phyloP scores from a whole-genome alignment of 345 rosid genomes.

The Combretum micranthum region DNA sequence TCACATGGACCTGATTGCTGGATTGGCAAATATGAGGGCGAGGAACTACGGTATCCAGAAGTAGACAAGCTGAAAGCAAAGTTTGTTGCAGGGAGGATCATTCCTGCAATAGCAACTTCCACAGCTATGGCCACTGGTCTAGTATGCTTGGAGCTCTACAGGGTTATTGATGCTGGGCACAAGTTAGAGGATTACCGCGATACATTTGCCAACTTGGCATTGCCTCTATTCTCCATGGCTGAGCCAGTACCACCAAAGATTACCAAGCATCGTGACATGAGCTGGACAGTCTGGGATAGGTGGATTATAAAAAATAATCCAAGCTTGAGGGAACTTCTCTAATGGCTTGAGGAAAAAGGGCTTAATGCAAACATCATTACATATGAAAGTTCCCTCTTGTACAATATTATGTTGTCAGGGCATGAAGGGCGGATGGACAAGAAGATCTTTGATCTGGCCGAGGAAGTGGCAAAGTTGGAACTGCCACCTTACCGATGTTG shows the following conservation, averaged over 20 bases:
- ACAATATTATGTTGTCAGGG: slow-evolving; percentile 75
- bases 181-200: slow-evolving; percentile 86
- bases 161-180: slow-evolving; percentile 74
- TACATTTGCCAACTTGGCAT: slow-evolving; percentile 92
- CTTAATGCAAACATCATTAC: slow-evolving; percentile 89
- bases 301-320: slow-evolving; percentile 77
- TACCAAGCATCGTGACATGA: slow-evolving; percentile 70
- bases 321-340: slow-evolving; percentile 58
- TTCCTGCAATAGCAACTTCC: slow-evolving; percentile 97
- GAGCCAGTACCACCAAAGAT: slow-evolving; percentile 97
- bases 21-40: slow-evolving; percentile 99
- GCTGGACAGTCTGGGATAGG: slow-evolving; percentile 98
- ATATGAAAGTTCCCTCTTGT: slow-evolving; percentile 78
- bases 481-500: slow-evolving; percentile 64
- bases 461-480: slow-evolving; percentile 80
- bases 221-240: slow-evolving; percentile 90
- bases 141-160: slow-evolving; percentile 93
- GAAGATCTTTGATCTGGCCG: slow-evolving; percentile 71
- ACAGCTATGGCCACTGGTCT: slow-evolving; percentile 98
- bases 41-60: slow-evolving; percentile 91
- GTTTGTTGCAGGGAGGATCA: slow-evolving; percentile 97
- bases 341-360: slow-evolving; percentile 75
- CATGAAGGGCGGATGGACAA: slow-evolving; percentile 79
- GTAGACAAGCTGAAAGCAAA: slow-evolving; percentile 98
- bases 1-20: slow-evolving; percentile 98